Evolutionary conservation across 192 early-diverging fungal species (phyloP).

Genomic region (Backusella parvicylindrica): DNA sequence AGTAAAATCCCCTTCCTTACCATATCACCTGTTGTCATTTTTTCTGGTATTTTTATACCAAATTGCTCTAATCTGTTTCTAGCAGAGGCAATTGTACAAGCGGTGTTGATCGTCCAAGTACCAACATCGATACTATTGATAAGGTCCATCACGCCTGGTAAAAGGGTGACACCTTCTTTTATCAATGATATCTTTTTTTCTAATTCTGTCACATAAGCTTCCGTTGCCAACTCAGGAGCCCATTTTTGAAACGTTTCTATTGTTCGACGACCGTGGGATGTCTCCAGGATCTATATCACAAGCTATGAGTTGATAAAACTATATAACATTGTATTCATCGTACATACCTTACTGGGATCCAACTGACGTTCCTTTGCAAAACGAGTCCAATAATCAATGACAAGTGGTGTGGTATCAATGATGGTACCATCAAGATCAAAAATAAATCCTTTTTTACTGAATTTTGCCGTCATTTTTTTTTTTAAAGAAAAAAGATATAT

Average conservation of each 20-base stretch:
- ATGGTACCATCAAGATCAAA: slow-evolving; percentile 48
- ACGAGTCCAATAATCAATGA: slow-evolving; percentile 42
- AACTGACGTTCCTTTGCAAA: slow-evolving; percentile 40
- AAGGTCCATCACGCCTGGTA: slow-evolving; percentile 38
- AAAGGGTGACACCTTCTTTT: slow-evolving; percentile 41
- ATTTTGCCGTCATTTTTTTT: not conserved
- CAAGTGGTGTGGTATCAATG: slow-evolving; percentile 48
- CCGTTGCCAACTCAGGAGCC: slow-evolving; percentile 29
- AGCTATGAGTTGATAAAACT: not conserved
- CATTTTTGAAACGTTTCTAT: slow-evolving; percentile 45
- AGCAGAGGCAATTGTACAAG: slow-evolving; percentile 41
- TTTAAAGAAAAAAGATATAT: not conserved
- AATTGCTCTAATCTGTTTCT: slow-evolving; percentile 35
- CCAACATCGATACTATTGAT: slow-evolving; percentile 23
- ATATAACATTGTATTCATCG: not conserved
- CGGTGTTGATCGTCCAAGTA: slow-evolving; percentile 40
- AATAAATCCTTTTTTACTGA: slow-evolving; percentile 22
- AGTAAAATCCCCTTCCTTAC: not conserved
- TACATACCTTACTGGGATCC: slow-evolving; percentile 30
- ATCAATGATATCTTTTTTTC: slow-evolving; percentile 24
- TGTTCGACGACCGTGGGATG: slow-evolving; percentile 46
- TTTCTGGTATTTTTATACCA: slow-evolving; percentile 27
- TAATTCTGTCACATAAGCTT: not conserved
- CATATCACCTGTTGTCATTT: slow-evolving; percentile 22
- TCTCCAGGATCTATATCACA: slow-evolving; percentile 27